Conservation (phyloP, 805 yeast genomes). For the Saccharomycopsis microspora region DNA sequence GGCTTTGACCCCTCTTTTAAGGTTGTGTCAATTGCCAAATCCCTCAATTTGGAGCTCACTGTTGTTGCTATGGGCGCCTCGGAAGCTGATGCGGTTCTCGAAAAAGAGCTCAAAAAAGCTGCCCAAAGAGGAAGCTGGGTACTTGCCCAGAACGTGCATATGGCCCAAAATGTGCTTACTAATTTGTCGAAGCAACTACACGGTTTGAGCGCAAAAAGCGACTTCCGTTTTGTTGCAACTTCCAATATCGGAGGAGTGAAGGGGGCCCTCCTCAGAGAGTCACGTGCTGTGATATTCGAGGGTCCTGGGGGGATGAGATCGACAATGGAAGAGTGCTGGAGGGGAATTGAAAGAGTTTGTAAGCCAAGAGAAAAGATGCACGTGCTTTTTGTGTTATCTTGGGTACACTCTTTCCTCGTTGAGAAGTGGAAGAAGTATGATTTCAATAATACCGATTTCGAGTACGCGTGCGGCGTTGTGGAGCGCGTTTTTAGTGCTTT, state of each 20-base stretch:
- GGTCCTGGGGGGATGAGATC: constrained; percentile 47
- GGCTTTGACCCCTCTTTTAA: constrained; percentile 58
- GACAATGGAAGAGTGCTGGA: constrained; percentile 26
- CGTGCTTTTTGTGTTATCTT: constrained; percentile 42
- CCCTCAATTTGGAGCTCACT: constrained; percentile 21
- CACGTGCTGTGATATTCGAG: constrained; percentile 51
- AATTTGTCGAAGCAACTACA: constrained; percentile 37
- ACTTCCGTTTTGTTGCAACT: constrained; percentile 47
- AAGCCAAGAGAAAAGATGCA: constrained; percentile 34
- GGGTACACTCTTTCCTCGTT: constrained; percentile 59
- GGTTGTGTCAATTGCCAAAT: constrained; percentile 34
- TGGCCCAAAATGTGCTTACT: constrained; percentile 55
- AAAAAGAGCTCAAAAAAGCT: constrained; percentile 36
- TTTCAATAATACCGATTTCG: constrained; percentile 63
- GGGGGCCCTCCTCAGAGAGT: constrained; percentile 39
- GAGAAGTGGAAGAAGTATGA: constrained; percentile 54
- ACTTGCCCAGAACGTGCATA: constrained; percentile 69
- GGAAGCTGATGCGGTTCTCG: constrained; percentile 52
- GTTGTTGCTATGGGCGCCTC: constrained; percentile 63
- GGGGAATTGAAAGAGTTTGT: constrained; percentile 21
- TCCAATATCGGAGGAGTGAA: constrained; percentile 30
- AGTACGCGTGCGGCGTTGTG: constrained; percentile 34
- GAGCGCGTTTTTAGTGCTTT: constrained; percentile 27
- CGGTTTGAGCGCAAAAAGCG: constrained; percentile 19
- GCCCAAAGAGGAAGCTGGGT: constrained; percentile 54